Base-by-base conservation (phyloP, 2,329 filamentous ascomycete species). In the Pseudodiploospora longispora region DNA sequence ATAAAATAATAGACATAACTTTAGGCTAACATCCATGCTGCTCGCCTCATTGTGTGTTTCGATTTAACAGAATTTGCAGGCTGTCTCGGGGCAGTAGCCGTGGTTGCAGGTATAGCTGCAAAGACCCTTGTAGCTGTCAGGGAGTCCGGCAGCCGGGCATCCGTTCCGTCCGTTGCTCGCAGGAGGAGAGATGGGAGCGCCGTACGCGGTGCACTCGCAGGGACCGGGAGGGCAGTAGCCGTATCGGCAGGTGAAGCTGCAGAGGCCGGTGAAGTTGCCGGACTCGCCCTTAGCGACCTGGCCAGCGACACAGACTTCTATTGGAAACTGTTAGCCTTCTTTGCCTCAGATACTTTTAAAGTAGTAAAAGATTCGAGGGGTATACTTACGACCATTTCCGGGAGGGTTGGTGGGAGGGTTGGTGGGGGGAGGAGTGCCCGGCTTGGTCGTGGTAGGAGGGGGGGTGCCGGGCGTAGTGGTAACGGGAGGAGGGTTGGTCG, bases 91-190 rank as follows among this genome's bases (percentile, higher is more conserved):
- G 41, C 68, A 72, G 47, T 73, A 73, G 0, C 68, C 69, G 51
- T 70, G 66, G 47, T 63, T 65, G 38, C 69, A 73, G 9, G 66
- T 59, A 48, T 62, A 74, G 45, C 63, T 69, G 49, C 71, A 74
- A 10, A 74, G 60, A 0, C 68, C 69, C 34, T 62, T 48, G 47
- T 72, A 74, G 1, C 58, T 55, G 4, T 62, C 58, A 33, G 57
- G 53, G 28, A 61, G 50, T 2, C 61, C 62, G 0, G 54, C 42
- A 3, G 60, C 40, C 4, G 67, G 65, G 32, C 61, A 63, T 0
- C 66, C 65, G 3, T 57, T 34, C 0, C 52, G 49, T 0, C 59
- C 59, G 10, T 52, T 63, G 3, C 46, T 38, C 0, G 52, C 51
- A 6, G 56, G 57, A 12, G 56, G 47, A 6, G 56, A 54, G 7